Conservation (phyloP, 768 basidiomycete species). For the Boletus fagicola region DNA sequence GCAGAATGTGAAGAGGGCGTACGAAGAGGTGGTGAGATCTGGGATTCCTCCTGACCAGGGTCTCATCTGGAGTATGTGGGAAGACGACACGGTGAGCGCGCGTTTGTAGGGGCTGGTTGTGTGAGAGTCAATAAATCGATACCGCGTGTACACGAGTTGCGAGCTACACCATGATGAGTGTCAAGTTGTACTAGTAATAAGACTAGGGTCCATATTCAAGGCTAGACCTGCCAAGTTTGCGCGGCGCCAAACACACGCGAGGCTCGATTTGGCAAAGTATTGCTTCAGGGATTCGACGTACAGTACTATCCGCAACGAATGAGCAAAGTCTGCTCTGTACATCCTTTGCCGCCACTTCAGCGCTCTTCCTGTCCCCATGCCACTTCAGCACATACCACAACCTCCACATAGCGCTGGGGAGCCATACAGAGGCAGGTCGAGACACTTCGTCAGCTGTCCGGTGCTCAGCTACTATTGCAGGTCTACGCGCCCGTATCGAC, state of each 20-base stretch:
- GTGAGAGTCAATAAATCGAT: background rate
- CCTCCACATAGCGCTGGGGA: slow-evolving; percentile 61
- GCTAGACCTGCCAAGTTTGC: too few relatives aligned
- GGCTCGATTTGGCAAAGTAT: slow-evolving; percentile 17
- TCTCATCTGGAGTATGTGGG: slow-evolving; percentile 68
- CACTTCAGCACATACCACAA: slow-evolving; percentile 45
- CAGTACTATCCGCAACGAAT: slow-evolving; percentile 3
- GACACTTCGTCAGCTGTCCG: background rate
- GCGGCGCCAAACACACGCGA: background rate
- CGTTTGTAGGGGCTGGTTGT: slow-evolving; percentile 9
- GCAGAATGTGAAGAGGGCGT: slow-evolving; percentile 47
- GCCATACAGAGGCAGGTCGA: slow-evolving; percentile 39
- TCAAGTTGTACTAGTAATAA: background rate
- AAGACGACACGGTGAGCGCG: slow-evolving; percentile 22
- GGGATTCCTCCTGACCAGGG: slow-evolving; percentile 57
- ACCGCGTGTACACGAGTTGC: background rate
- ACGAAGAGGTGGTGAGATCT: slow-evolving; percentile 42
- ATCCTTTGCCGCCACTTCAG: background rate
- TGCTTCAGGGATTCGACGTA: background rate
- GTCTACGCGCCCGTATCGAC: slow-evolving; percentile 81
- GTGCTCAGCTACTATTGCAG: slow-evolving; percentile 36
- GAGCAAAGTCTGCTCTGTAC: background rate
- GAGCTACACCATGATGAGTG: background rate
- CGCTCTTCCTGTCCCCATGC: slow-evolving; percentile 12
- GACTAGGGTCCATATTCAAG: background rate